A percentile compares a stretch with the other conserved stretches of the same genome.
Conservation (phyloP, 2,329 filamentous ascomycete genomes). For the Hypocreales sp. region DNA sequence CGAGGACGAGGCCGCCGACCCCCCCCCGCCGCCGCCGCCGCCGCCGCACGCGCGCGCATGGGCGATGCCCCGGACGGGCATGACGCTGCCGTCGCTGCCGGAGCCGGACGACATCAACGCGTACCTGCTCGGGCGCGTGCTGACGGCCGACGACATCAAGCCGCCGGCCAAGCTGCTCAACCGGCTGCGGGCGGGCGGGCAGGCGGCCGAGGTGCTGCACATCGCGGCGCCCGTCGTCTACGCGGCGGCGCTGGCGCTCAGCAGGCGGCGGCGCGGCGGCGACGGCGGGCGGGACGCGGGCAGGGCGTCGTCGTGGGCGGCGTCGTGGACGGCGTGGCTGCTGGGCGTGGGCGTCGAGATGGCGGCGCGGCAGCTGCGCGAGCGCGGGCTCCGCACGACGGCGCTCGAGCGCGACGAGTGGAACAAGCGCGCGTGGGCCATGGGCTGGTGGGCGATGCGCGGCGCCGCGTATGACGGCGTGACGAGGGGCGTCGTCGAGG, state of each 20-base stretch:
- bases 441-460: constrained; percentile 93
- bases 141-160: constrained; percentile 94
- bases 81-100: constrained; percentile 71
- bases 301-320: background rate
- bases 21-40: background rate
- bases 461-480: constrained; percentile 95
- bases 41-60: constrained; percentile 45
- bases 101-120: constrained; percentile 67
- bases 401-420: constrained; percentile 82
- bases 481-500: constrained; percentile 58
- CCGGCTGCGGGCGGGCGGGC: constrained; percentile 54
- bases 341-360: constrained; percentile 76
- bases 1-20: too few relatives aligned
- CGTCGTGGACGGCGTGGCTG: constrained; percentile 81
- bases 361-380: constrained; percentile 66
- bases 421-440: constrained; percentile 71
- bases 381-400: constrained; percentile 67
- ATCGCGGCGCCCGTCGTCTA: constrained; percentile 82
- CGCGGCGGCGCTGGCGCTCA: constrained; percentile 62
- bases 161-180: constrained; percentile 78
- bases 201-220: constrained; percentile 78
- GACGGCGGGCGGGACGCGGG: too few relatives aligned
- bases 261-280: too few relatives aligned
- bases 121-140: constrained; percentile 77
- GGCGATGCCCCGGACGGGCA: constrained; percentile 87